Evolutionary conservation across 169 alveolate species (phyloP).

Genomic region (Eimeria acervulina): DNA sequence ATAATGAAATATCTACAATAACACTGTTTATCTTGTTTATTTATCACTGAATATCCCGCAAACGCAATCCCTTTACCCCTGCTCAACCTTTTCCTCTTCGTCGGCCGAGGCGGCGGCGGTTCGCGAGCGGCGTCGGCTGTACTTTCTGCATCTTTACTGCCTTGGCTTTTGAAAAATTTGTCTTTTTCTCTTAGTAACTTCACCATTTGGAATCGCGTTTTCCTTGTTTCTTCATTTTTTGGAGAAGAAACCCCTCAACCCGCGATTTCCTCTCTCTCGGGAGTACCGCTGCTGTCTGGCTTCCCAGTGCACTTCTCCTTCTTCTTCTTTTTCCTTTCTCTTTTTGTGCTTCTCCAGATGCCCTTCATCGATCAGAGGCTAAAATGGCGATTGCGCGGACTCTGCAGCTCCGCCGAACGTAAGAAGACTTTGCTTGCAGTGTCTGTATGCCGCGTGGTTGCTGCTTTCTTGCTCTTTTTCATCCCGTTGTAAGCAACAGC

Average conservation of each 20-base stretch:
- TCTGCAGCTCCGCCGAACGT: conserved; percentile 56
- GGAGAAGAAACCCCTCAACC: background rate
- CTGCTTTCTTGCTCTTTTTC: background rate
- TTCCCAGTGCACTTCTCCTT: no score
- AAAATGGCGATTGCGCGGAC: conserved; percentile 55
- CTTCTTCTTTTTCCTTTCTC: background rate
- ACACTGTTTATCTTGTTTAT: no score
- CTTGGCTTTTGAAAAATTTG: background rate
- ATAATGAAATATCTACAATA: no score
- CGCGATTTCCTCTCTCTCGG: background rate
- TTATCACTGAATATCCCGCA: background rate
- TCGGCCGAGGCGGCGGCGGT: background rate
- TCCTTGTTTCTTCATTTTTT: background rate
- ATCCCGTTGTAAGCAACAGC: background rate
- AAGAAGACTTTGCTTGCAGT: background rate
- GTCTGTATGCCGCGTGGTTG: background rate
- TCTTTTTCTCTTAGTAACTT: no score
- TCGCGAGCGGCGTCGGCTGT: background rate
- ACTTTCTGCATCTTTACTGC: background rate
- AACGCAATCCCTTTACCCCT: background rate
- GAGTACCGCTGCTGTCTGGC: no score
- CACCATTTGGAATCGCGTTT: background rate
- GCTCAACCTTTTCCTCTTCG: background rate
- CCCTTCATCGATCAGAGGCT: background rate
- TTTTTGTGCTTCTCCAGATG: background rate